Conservation (phyloP, 2,329 filamentous ascomycete genomes). For the Epichloe uncinata region DNA sequence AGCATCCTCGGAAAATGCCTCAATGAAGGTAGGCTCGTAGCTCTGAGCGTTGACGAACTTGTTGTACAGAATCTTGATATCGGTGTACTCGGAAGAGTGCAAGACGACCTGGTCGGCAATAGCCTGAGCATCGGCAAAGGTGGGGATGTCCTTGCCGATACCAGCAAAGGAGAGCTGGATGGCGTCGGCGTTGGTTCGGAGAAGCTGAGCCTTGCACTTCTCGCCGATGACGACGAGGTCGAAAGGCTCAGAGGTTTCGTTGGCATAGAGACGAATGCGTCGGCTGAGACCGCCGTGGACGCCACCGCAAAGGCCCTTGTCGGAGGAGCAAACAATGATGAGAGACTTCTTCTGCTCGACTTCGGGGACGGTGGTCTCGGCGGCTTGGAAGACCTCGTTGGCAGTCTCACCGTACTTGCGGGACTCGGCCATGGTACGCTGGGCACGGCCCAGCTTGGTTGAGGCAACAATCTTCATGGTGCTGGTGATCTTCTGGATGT, state of each 20-base stretch:
- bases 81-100: slow-evolving; percentile 75
- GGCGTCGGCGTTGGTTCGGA: slow-evolving; percentile 69
- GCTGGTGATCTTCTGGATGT: slow-evolving; percentile 99
- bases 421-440: slow-evolving; percentile 87
- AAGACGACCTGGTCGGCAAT: slow-evolving; percentile 89
- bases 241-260: slow-evolving; percentile 40
- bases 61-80: slow-evolving; percentile 95
- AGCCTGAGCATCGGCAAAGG: slow-evolving; percentile 87
- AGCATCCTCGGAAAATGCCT: slow-evolving; percentile 93
- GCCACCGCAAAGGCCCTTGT: slow-evolving; percentile 99
- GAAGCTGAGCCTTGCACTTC: slow-evolving; percentile 92
- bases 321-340: slow-evolving; percentile 87
- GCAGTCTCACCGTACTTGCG: slow-evolving; percentile 87
- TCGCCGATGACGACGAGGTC: slow-evolving; percentile 89
- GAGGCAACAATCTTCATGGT: slow-evolving; percentile 99
- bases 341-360: slow-evolving; percentile 76
- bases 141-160: slow-evolving; percentile 89
- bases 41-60: slow-evolving; percentile 89
- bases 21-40: slow-evolving; percentile 74
- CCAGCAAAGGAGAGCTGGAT: slow-evolving; percentile 82
- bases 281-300: slow-evolving; percentile 93
- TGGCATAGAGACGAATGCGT: slow-evolving; percentile 54
- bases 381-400: slow-evolving; percentile 87
- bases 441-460: slow-evolving; percentile 94
- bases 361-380: slow-evolving; percentile 86